A percentile compares a stretch with the other conserved stretches of the same genome.
These are phyloP conservation scores for Fusarium longipes DNA, from an alignment of 2,329 filamentous ascomycete species.

Conservation along the genomic window DNA sequence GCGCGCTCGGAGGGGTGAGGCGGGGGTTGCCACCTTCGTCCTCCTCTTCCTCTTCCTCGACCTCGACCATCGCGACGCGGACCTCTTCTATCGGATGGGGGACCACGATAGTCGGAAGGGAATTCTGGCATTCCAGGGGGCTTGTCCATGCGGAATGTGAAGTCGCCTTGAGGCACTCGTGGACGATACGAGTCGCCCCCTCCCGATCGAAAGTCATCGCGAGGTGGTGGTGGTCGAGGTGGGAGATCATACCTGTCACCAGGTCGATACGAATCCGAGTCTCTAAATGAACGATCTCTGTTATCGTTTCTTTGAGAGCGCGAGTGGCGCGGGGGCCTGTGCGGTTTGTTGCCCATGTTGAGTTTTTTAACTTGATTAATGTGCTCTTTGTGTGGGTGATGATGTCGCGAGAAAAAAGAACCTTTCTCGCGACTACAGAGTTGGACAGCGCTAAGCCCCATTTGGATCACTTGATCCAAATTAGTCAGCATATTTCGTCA, in stretches of 20 bases:
- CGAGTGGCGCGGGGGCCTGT: conserved; percentile 28
- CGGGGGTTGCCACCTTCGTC: conserved; percentile 52
- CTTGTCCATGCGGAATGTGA: conserved; percentile 66
- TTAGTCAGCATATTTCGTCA: conserved; percentile 26
- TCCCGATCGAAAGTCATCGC: conserved; percentile 37
- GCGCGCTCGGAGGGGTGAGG: conserved; percentile 61
- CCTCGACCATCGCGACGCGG: conserved; percentile 45
- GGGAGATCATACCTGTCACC: conserved; percentile 39
- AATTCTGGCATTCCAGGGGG: conserved; percentile 60
- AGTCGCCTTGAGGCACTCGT: conserved; percentile 59
- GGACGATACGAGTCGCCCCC: conserved; percentile 49
- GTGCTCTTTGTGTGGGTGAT: conserved; percentile 4
- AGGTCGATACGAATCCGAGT: conserved; percentile 49
- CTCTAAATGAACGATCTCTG: conserved; percentile 35
- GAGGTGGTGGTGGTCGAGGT: conserved; percentile 29
- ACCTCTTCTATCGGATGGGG: conserved; percentile 36
- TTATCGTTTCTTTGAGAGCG: conserved; percentile 32
- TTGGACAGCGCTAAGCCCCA: conserved; percentile 15
- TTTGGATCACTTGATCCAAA: background rate
- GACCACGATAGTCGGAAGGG: conserved; percentile 31
- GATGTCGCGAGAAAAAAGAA: conserved; percentile 40
- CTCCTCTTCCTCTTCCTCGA: conserved; percentile 41
- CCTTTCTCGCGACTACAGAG: conserved; percentile 15
- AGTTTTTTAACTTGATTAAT: background rate
- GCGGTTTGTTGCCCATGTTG: background rate